phyloP scores from a whole-genome alignment of 805 yeast species.

The Ogataea naganishii region DNA sequence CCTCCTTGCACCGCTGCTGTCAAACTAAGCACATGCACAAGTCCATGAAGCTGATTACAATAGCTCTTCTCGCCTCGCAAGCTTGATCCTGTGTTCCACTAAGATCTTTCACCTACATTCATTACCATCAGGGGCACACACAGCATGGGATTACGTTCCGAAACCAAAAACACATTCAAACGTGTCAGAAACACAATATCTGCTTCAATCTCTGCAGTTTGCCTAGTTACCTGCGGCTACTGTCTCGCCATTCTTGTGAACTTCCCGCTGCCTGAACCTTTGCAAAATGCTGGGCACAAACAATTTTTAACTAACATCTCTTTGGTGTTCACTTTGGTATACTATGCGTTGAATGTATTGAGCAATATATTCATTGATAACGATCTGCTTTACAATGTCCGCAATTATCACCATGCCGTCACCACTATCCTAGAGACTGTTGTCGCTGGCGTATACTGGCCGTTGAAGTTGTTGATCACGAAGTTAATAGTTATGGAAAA shows the following conservation, averaged over 20 bases:
- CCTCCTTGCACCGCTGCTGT: too few species aligned
- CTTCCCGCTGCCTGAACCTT: slow-evolving; percentile 36
- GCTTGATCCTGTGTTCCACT: too few species aligned
- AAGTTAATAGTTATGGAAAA: slow-evolving; percentile 35
- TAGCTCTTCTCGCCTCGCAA: too few species aligned
- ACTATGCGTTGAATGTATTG: slow-evolving; percentile 28
- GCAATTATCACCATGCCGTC: slow-evolving; percentile 40
- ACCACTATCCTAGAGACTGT: slow-evolving; percentile 51
- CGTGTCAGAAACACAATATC: slow-evolving; percentile 9
- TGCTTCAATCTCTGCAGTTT: slow-evolving; percentile 8
- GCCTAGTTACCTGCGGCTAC: slow-evolving; percentile 5
- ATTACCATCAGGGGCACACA: too few species aligned
- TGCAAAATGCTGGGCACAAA: slow-evolving; percentile 53
- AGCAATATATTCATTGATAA: slow-evolving; percentile 25
- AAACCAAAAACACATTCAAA: slow-evolving; percentile 2
- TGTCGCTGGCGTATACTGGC: slow-evolving; percentile 65
- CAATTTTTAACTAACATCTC: slow-evolving; percentile 71
- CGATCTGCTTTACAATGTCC: slow-evolving; percentile 12
- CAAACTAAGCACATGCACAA: too few species aligned
- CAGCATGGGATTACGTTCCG: too few species aligned
- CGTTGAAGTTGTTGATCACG: slow-evolving; percentile 43
- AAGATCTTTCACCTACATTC: too few species aligned
- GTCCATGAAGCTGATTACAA: too few species aligned
- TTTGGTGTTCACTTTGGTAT: slow-evolving; percentile 35
- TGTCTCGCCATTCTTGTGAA: slow-evolving; percentile 8